Percentiles rank a stretch among this genome's conserved stretches.
These are phyloP conservation scores for Colletotrichum endophyticum DNA, from an alignment of 2,329 filamentous ascomycete species.

Conservation along the genomic window DNA sequence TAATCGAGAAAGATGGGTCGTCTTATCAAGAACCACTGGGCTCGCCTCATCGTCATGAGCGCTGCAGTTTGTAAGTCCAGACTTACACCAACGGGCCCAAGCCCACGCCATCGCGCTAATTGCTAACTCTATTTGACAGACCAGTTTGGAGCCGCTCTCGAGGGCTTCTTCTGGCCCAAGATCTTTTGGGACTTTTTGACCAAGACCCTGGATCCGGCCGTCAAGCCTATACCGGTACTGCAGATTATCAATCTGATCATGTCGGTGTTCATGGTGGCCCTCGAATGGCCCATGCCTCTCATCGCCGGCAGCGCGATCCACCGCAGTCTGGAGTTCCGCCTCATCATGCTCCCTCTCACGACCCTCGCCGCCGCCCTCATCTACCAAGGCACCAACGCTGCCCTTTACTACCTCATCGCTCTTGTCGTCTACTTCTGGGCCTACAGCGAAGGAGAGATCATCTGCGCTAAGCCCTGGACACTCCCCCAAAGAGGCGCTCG, in stretches of 20 bases:
- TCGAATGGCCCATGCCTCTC: conserved; percentile 87
- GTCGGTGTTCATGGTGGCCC: conserved; percentile 77
- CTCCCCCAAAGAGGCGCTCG: conserved; percentile 59
- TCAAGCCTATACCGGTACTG: conserved; percentile 86
- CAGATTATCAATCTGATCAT: conserved; percentile 90
- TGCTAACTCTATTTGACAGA: conserved; percentile 58
- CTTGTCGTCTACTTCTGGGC: conserved; percentile 94
- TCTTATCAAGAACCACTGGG: conserved; percentile 99
- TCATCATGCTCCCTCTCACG: conserved; percentile 82
- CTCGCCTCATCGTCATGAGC: conserved; percentile 88
- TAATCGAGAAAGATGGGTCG: conserved; percentile 74
- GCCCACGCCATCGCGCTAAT: background rate
- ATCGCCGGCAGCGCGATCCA: conserved; percentile 81
- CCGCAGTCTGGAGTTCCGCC: conserved; percentile 83
- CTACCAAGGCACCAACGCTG: conserved; percentile 92
- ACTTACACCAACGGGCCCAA: background rate
- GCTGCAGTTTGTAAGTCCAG: conserved; percentile 73
- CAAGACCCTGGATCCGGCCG: conserved; percentile 83
- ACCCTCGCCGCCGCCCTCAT: conserved; percentile 77
- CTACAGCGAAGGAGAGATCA: conserved; percentile 91
- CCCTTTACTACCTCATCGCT: conserved; percentile 88
- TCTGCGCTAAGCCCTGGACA: conserved; percentile 74
- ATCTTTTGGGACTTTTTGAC: conserved; percentile 98
- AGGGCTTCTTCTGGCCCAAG: conserved; percentile 98
- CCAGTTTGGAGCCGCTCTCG: conserved; percentile 82